Evolutionary conservation across 2,329 filamentous ascomycete genomes (phyloP).

Genomic region (Fusarium brachygibbosum): DNA sequence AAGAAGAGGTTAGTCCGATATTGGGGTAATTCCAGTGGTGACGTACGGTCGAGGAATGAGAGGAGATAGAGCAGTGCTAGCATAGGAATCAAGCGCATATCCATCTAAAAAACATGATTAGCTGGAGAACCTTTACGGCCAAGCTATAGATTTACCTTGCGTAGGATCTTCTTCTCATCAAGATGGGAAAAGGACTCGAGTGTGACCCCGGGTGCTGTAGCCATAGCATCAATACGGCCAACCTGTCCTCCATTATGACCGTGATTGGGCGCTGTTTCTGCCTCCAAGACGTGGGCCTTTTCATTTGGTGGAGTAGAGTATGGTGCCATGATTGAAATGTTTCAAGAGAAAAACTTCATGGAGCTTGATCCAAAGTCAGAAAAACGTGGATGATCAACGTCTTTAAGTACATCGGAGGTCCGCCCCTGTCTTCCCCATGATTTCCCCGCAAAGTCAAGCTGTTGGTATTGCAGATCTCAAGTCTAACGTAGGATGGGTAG

Average conservation of each 20-base stretch:
- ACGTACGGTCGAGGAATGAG: slow-evolving; percentile 73
- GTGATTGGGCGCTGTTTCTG: slow-evolving; percentile 34
- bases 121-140: rapidly evolving
- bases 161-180: slow-evolving; percentile 68
- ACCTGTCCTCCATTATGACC: slow-evolving; percentile 18
- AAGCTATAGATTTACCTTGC: slow-evolving; percentile 59
- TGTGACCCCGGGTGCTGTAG: slow-evolving; percentile 34
- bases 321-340: slow-evolving; percentile 26
- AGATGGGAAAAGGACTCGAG: slow-evolving; percentile 48
- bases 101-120: slow-evolving; percentile 60
- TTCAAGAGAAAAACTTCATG: not conserved
- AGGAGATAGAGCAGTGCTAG: slow-evolving; percentile 77
- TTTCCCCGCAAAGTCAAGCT: slow-evolving; percentile 32
- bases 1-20: not conserved
- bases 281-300: slow-evolving; percentile 43
- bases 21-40: not conserved
- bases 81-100: slow-evolving; percentile 68
- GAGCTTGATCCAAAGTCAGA: not conserved
- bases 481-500: not conserved
- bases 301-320: slow-evolving; percentile 36
- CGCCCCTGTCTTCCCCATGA: slow-evolving; percentile 32
- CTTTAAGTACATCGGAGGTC: slow-evolving; percentile 35
- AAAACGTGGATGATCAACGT: slow-evolving; percentile 31
- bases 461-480: slow-evolving; percentile 12
- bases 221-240: slow-evolving; percentile 27